Evolutionary conservation across 2,329 filamentous ascomycete species (phyloP).

Genomic region (Aspergillus thermomutatus): DNA sequence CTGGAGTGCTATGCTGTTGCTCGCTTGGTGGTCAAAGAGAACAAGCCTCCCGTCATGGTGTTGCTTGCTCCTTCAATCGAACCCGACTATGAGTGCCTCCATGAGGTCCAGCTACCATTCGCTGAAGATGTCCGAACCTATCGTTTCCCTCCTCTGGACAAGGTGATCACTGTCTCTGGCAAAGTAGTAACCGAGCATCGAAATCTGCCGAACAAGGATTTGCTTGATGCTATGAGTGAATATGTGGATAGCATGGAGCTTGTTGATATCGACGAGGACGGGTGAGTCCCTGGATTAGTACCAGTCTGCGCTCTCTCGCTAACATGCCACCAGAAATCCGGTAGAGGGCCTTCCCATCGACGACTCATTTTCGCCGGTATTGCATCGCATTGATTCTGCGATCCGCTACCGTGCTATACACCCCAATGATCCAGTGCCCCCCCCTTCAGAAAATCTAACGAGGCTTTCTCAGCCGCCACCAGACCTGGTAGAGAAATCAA

Average conservation of each 20-base stretch:
- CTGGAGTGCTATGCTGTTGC: conserved; percentile 82
- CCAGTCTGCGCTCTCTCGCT: neutral
- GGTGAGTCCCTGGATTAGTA: conserved; percentile 45
- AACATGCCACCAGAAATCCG: conserved; percentile 39
- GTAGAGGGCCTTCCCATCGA: conserved; percentile 73
- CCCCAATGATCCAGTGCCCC: conserved; percentile 61
- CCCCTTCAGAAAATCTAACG: conserved; percentile 61
- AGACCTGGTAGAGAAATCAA: conserved; percentile 59
- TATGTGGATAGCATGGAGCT: conserved; percentile 95
- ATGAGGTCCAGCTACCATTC: conserved; percentile 88
- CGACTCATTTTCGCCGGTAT: conserved; percentile 75
- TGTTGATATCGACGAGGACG: conserved; percentile 69
- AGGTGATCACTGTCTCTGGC: conserved; percentile 81
- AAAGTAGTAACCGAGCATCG: conserved; percentile 77
- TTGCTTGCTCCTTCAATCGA: conserved; percentile 79
- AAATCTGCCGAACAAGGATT: conserved; percentile 70
- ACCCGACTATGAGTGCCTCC: conserved; percentile 74
- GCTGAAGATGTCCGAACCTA: conserved; percentile 90
- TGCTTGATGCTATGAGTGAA: conserved; percentile 78
- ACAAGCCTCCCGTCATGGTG: conserved; percentile 71
- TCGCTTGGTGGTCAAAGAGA: conserved; percentile 78
- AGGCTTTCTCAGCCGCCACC: conserved; percentile 71
- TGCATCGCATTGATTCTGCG: conserved; percentile 87
- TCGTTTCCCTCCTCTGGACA: conserved; percentile 84
- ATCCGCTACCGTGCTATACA: conserved; percentile 78